Base-by-base conservation (phyloP, 306 rosid genomes). In the Gastrolobium villosum region DNA sequence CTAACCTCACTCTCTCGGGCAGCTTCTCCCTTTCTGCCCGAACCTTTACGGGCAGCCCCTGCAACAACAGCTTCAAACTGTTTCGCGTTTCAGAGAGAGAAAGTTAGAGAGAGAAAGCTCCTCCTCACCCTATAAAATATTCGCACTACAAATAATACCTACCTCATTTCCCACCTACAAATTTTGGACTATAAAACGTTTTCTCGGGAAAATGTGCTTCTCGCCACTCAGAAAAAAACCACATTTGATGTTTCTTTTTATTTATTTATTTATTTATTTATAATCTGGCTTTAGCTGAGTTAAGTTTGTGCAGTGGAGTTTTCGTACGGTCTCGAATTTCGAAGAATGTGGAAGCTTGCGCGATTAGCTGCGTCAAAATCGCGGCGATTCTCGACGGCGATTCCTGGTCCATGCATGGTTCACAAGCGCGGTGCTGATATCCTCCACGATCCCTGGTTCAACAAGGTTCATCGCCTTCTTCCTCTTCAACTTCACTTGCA, bases 391-490 rank as follows among this genome's bases (percentile, higher is more conserved):
- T 87, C 96, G 67, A 76, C 96, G 72, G 96, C 79, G 73, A 92
- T 88, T 86, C 94, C 96, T 43, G 91, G 90, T 14, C 98, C 98
- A 3, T 89, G 94, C 81, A 89, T 90, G 71, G 90, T 93, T 30
- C 98, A 88, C 57, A 93, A 93, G 86, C 98, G 98, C 49, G 98
- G 98, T 39, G 86, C 98, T 79, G 98, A 93, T 82, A 93, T 93
- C 81, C 98, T 93, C 43, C 98, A 93, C 45, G 98, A 93, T 86
- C 98, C 98, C 4, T 93, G 96, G 98, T 90, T 90, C 87, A 93
- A 93, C 78, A 93, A 93, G 98, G 98, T 93, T 64, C 69, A n/a
- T 76, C 57, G 6, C 26, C 31, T 48, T 0, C 6, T 7, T 15
- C 5, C 10, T 10, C 28, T 2, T 4, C 9, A 28, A 26, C 57